phyloP scores from a whole-genome alignment of 495 filamentous ascomycete genomes.

The Penicillium herquei region DNA sequence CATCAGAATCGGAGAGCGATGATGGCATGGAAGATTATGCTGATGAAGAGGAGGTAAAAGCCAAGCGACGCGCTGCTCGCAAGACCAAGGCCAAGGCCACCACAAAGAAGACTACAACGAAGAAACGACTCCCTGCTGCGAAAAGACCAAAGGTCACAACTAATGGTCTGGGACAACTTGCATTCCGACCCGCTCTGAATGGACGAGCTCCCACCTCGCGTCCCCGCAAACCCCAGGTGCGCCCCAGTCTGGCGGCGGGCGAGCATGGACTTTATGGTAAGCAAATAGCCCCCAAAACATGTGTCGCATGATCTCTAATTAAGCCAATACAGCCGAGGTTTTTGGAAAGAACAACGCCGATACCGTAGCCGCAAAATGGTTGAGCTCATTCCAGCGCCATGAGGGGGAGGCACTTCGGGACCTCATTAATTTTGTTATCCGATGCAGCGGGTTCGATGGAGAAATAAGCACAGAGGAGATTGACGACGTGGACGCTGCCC shows the following conservation, averaged over 20 bases:
- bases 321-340: slow-evolving; percentile 61
- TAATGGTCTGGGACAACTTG: slow-evolving; percentile 55
- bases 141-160: slow-evolving; percentile 56
- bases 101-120: slow-evolving; percentile 60
- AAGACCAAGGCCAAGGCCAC: slow-evolving; percentile 36
- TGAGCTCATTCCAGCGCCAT: slow-evolving; percentile 67
- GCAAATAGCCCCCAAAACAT: slow-evolving; percentile 17
- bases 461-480: slow-evolving; percentile 75
- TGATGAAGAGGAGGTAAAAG: slow-evolving; percentile 66
- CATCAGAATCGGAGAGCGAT: slow-evolving; percentile 51
- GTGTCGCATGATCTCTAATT: not conserved
- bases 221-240: slow-evolving; percentile 54
- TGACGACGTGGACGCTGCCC: slow-evolving; percentile 77
- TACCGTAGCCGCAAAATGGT: slow-evolving; percentile 79
- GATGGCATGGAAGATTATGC: slow-evolving; percentile 54
- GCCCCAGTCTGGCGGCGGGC: slow-evolving; percentile 61
- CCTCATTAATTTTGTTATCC: slow-evolving; percentile 84
- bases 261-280: slow-evolving; percentile 76
- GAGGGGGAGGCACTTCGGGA: slow-evolving; percentile 70
- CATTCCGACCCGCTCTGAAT: slow-evolving; percentile 49
- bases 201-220: slow-evolving; percentile 39
- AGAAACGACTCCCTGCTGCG: slow-evolving; percentile 34
- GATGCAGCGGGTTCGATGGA: slow-evolving; percentile 75
- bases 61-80: slow-evolving; percentile 48
- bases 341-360: slow-evolving; percentile 72